These are phyloP conservation scores for Scutellaria galericulata DNA, from an alignment of 257 asterid genomes.

Conservation along the genomic window DNA sequence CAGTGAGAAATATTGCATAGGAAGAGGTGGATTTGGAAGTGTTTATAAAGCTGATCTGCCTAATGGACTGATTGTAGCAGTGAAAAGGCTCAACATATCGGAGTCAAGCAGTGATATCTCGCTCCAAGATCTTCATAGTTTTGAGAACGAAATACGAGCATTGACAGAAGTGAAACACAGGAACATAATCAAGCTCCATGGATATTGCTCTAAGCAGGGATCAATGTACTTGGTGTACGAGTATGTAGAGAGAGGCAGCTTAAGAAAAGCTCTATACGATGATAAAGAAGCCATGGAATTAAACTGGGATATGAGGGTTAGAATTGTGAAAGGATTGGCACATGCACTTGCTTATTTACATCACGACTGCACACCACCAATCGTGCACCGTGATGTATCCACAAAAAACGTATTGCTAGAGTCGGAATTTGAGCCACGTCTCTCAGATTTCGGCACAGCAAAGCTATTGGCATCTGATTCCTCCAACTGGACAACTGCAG, in stretches of 20 bases:
- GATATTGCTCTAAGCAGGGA: constrained; percentile 71
- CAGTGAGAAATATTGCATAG: constrained; percentile 65
- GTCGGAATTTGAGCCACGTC: too few relatives aligned
- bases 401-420: too few relatives aligned
- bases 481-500: too few relatives aligned
- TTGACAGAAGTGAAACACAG: constrained; percentile 89
- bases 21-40: constrained; percentile 88
- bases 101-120: constrained; percentile 62
- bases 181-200: constrained; percentile 82
- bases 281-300: constrained; percentile 55
- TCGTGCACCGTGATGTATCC: too few relatives aligned
- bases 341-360: constrained; percentile 98
- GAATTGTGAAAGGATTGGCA: constrained; percentile 77
- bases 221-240: constrained; percentile 87
- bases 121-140: constrained; percentile 47
- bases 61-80: constrained; percentile 70
- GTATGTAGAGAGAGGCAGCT: constrained; percentile 80
- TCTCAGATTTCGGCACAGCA: too few relatives aligned
- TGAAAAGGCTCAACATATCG: constrained; percentile 68
- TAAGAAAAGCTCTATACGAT: constrained; percentile 54
- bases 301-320: constrained; percentile 69
- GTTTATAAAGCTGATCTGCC: constrained; percentile 71
- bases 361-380: constrained; percentile 82
- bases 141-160: constrained; percentile 78
- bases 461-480: too few relatives aligned